phyloP scores from a whole-genome alignment of 1,284 basidiomycete species.

The Cutaneotrichosporon cyanovorans region DNA sequence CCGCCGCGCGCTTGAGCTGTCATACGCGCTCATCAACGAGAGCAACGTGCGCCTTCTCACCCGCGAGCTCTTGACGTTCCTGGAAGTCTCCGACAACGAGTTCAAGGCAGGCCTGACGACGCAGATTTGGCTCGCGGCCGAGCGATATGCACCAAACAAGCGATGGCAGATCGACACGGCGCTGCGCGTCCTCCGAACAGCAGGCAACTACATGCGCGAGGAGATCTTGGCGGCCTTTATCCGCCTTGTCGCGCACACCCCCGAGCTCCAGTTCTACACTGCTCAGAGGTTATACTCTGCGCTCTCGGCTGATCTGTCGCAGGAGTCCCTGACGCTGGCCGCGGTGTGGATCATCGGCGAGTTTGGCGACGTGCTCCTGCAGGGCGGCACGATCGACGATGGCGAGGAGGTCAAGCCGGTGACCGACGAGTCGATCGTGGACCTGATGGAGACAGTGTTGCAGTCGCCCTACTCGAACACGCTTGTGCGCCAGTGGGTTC shows the following conservation, averaged over 20 bases:
- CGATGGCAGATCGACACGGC: constrained; percentile 99
- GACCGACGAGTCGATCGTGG: constrained; percentile 72
- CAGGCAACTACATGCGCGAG: constrained; percentile 97
- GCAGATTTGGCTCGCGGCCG: constrained; percentile 91
- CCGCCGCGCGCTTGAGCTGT: constrained; percentile 89
- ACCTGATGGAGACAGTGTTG: constrained; percentile 77
- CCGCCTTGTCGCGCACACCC: constrained; percentile 90
- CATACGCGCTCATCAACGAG: constrained; percentile 96
- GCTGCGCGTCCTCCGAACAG: constrained; percentile 85
- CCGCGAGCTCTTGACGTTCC: constrained; percentile 86
- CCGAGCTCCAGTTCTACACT: constrained; percentile 93
- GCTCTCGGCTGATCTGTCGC: constrained; percentile 84
- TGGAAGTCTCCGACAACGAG: constrained; percentile 97
- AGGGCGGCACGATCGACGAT: constrained; percentile 82
- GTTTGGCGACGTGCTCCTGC: constrained; percentile 84
- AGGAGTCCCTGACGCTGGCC: constrained; percentile 87
- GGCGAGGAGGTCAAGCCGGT: constrained; percentile 64
- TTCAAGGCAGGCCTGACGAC: constrained; percentile 98
- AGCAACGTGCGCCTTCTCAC: constrained; percentile 87
- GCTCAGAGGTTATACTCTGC: constrained; percentile 86
- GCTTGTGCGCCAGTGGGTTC: constrained; percentile 83
- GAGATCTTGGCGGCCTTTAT: constrained; percentile 94
- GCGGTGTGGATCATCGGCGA: constrained; percentile 96
- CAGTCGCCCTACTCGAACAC: constrained; percentile 93
- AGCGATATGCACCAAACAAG: constrained; percentile 94